Evolutionary conservation across 495 filamentous ascomycete genomes (phyloP).

Genomic region (Aspergillus leporis): DNA sequence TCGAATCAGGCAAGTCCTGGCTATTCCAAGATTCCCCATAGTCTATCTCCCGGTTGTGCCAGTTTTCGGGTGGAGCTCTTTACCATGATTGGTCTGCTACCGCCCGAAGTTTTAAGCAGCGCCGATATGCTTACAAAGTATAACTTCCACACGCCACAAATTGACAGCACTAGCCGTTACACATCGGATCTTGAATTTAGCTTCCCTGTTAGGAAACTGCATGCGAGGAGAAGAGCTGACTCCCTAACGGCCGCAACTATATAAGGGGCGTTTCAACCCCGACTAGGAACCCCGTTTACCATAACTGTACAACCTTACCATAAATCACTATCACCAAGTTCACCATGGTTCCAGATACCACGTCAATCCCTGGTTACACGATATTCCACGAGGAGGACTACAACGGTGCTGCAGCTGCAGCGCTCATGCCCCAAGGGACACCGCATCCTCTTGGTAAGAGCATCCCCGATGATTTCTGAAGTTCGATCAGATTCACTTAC

Average conservation of each 20-base stretch:
- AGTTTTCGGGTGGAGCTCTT: not conserved
- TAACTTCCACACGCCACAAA: not conserved
- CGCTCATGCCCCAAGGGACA: not conserved
- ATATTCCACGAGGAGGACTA: not conserved
- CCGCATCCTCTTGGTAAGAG: not conserved
- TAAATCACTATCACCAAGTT: not conserved
- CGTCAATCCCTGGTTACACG: not conserved
- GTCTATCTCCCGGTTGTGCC: not conserved
- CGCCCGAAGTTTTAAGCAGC: not conserved
- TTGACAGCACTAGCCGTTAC: not conserved
- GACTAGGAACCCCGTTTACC: not conserved
- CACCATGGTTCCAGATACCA: constrained; percentile 1
- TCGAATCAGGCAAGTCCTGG: not conserved
- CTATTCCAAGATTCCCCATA: not conserved
- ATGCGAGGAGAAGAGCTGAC: not conserved
- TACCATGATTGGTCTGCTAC: not conserved
- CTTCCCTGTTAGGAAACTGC: not conserved
- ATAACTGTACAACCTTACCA: not conserved
- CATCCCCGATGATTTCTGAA: no score
- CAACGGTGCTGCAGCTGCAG: not conserved
- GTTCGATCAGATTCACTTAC: not conserved
- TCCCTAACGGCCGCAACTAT: not conserved
- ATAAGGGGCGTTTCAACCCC: not conserved
- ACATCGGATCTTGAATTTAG: not conserved
- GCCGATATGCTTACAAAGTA: not conserved